Base-by-base conservation (phyloP, 129 eudicot species). In the Silybum marianum region DNA sequence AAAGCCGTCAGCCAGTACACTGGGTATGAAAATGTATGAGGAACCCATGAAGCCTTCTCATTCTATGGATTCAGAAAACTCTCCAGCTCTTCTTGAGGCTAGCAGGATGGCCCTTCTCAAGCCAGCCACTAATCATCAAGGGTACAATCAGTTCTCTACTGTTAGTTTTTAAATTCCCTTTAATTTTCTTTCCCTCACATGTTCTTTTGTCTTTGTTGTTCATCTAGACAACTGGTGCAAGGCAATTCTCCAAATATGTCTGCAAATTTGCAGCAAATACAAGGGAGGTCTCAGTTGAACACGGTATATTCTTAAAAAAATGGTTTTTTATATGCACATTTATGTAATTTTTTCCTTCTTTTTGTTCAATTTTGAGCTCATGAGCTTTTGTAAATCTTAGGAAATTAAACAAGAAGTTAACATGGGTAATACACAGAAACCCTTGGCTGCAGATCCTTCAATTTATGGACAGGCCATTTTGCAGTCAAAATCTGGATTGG, bases 391-490 rank as follows among this genome's bases (percentile, higher is more conserved):
- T 77, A 39, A 67, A 42, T 72, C 79, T 21, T 78, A 95, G 99
- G 99, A 95, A 42, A 88, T 92, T 30, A 95, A 92, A 86, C 81
- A 81, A 73, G 99, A 95, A 86, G 89, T 87, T 72, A 95, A 88
- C 86, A 74, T 95, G 89, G 95, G 93, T 60, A 87, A 74, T 32
- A 78, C 91, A 81, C 99, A 87, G 84, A 95, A 89, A 86, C 86
- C 97, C 78, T 74, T 92, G 90, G 85, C 97, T 38, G 80, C 93
- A 84, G 97, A 95, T 77, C 97, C 97, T 75, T 95, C 99, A 79
- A 86, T 95, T 67, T 95, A 95, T 83, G 97, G 99, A 48, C 99
- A 92, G 84, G 93, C 98, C 18, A 90, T 95, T 91, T 87, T 95
- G 79, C 99, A 95, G 84, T 91, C 99, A 67, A 95, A 95, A 74